Conservation (phyloP, 2,329 filamentous ascomycete genomes). For the Talaromyces amestolkiae region DNA sequence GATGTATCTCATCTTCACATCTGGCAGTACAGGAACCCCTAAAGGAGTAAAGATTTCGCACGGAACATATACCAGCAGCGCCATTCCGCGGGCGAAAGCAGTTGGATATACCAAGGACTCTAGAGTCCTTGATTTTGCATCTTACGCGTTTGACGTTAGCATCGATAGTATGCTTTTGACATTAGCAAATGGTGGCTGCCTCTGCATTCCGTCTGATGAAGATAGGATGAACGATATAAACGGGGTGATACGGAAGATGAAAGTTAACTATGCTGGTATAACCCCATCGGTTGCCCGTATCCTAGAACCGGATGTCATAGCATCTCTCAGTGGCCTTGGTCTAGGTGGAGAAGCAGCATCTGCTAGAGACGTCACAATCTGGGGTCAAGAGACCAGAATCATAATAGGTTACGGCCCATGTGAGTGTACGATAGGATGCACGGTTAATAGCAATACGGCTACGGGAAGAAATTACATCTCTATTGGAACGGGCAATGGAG, state of each 20-base stretch:
- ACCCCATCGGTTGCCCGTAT: constrained; percentile 54
- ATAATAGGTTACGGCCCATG: constrained; percentile 14
- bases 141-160: constrained; percentile 36
- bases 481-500: constrained; percentile 22
- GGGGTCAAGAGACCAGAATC: constrained; percentile 21
- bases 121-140: constrained; percentile 40
- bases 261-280: constrained; percentile 53
- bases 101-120: constrained; percentile 51
- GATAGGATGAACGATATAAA: constrained; percentile 47
- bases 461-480: constrained; percentile 13
- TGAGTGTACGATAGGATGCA: constrained; percentile 29
- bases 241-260: constrained; percentile 47
- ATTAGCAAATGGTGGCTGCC: constrained; percentile 48
- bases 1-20: constrained; percentile 38
- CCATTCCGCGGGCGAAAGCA: constrained; percentile 51
- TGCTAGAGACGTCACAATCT: constrained; percentile 30
- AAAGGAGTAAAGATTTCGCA: constrained; percentile 51
- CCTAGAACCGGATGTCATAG: constrained; percentile 34
- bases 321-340: constrained; percentile 38
- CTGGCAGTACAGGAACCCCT: constrained; percentile 13
- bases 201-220: constrained; percentile 52
- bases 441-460: constrained; percentile 19
- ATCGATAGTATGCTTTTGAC: constrained; percentile 29
- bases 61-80: constrained; percentile 54
- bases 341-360: constrained; percentile 36